Evolutionary conservation across 2,329 filamentous ascomycete genomes (phyloP).

Genomic region (Myrmaecium sp.): DNA sequence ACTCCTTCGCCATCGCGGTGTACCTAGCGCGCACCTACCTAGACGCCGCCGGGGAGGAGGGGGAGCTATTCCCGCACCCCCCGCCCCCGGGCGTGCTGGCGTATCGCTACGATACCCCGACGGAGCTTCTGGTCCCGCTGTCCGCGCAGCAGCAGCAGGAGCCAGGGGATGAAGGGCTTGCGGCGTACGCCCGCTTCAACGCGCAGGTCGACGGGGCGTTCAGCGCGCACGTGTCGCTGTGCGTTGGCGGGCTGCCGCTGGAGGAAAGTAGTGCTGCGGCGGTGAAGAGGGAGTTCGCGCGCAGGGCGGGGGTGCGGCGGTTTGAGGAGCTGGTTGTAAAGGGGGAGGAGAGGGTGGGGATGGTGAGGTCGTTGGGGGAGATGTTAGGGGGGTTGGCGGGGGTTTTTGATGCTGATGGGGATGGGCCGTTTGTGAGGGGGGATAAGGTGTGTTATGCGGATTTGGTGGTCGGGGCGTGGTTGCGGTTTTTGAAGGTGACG

Average conservation of each 20-base stretch:
- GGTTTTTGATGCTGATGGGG: constrained; percentile 22
- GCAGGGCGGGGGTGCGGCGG: constrained; percentile 26
- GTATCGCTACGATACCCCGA: constrained; percentile 21
- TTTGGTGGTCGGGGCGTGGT: constrained; percentile 39
- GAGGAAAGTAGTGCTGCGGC: constrained; percentile 31
- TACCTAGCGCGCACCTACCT: constrained; percentile 40
- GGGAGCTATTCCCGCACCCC: constrained; percentile 29
- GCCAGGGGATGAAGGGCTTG: constrained; percentile 18
- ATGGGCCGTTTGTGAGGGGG: constrained; percentile 35
- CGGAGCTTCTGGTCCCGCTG: constrained; percentile 7
- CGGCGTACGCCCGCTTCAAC: constrained; percentile 31
- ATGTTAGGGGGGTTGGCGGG: constrained; percentile 26
- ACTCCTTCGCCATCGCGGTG: constrained; percentile 49
- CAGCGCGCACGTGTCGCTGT: constrained; percentile 27
- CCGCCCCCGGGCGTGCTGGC: constrained; percentile 20
- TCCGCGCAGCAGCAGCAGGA: constrained; percentile 14
- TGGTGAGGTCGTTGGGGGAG: constrained; percentile 24
- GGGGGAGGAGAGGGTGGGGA: constrained; percentile 23
- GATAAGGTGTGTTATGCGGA: constrained; percentile 34
- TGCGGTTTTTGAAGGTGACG: constrained; percentile 27
- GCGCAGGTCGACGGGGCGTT: constrained; percentile 37
- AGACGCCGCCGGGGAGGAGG: constrained; percentile 20
- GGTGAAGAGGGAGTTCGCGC: constrained; percentile 30
- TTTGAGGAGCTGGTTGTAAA: constrained; percentile 22
- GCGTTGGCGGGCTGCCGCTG: constrained; percentile 28